Evolutionary conservation across 2,329 filamentous ascomycete species (phyloP), one percentile per base, ranked within the genome.

Genomic region (Aspergillus hiratsukae): DNA sequence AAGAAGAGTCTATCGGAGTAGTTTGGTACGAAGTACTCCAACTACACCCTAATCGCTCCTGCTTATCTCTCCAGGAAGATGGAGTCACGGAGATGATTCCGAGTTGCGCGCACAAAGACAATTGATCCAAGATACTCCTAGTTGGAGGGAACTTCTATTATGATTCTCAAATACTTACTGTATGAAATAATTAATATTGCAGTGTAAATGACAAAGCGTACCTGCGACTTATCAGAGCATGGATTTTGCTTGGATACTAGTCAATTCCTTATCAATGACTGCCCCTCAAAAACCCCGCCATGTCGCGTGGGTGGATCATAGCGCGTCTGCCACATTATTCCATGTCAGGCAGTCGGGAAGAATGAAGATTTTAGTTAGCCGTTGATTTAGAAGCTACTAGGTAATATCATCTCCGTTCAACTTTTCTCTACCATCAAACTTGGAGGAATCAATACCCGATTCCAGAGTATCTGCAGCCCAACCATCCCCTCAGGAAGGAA

Each of bases 281-380:
- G 61, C 61, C 63, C 63, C 63, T 64, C 63, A 58, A 51, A 53
- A 55, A 46, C 63, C 60, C 60, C 61, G 58, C 61, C 60, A 64
- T 63, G 56, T 64, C 61, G 62, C 62, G 60, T 62, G 57, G 58
- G 55, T 59, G 60, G 57, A 60, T 58, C 54, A 41, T 50, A 58
- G 63, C 63, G 63, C 63, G 63, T 54, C 60, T 61, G 60, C 61
- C 63, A 60, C 62, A 54, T 51, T 49, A 60, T 48, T 35, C 31
- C 49, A 19, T 23, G n/a, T 14, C 3, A 46, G 19, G 45, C 46
- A 28, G 28, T 35, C 31, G 7, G 5, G 14, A 17, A 37, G 14
- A 17, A 17, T 7, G 2, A 23, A 23, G 2, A 23, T 14, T 17
- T 5, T 17, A 37, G 14, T 17, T 37, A 37, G 14, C 5, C 14